Percentiles rank a stretch among this genome's conserved stretches.
These are phyloP conservation scores for Alternaria longipes DNA, from an alignment of 2,329 filamentous ascomycete genomes.

Conservation along the genomic window DNA sequence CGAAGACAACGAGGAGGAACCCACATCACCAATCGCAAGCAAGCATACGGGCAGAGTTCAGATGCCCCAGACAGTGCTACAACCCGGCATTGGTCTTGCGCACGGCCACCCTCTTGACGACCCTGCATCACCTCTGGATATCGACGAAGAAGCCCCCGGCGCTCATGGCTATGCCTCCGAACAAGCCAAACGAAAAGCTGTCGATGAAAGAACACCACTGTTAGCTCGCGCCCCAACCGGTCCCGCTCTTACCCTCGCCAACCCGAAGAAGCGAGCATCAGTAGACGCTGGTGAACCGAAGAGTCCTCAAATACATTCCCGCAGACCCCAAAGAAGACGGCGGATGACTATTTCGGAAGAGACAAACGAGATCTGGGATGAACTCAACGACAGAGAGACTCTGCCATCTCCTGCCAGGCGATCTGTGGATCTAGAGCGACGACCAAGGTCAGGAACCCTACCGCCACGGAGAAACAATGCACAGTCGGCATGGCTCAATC, in stretches of 20 bases:
- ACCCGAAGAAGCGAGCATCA: conserved; percentile 38
- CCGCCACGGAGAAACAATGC: conserved; percentile 39
- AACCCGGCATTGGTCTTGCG: conserved; percentile 83
- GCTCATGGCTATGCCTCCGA: conserved; percentile 36
- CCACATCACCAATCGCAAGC: conserved; percentile 55
- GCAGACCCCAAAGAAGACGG: conserved; percentile 40
- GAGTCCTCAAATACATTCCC: conserved; percentile 34
- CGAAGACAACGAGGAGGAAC: conserved; percentile 73
- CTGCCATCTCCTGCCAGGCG: conserved; percentile 40
- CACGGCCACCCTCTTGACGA: conserved; percentile 72
- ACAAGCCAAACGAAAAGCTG: conserved; percentile 36
- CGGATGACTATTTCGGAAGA: conserved; percentile 68
- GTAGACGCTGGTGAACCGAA: conserved; percentile 25
- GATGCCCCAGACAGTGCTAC: conserved; percentile 71
- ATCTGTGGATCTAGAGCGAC: conserved; percentile 43
- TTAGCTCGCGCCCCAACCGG: conserved; percentile 47
- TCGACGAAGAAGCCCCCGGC: conserved; percentile 43
- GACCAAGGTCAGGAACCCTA: conserved; percentile 47
- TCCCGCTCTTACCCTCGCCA: conserved; percentile 35
- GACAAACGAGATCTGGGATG: conserved; percentile 84
- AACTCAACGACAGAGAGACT: conserved; percentile 72
- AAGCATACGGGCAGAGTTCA: conserved; percentile 50
- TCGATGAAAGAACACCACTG: conserved; percentile 50
- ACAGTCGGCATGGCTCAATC: conserved; percentile 44
- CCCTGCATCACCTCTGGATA: conserved; percentile 36